Evolutionary conservation across 768 basidiomycete species (phyloP).

Genomic region (Lentinus brumalis): DNA sequence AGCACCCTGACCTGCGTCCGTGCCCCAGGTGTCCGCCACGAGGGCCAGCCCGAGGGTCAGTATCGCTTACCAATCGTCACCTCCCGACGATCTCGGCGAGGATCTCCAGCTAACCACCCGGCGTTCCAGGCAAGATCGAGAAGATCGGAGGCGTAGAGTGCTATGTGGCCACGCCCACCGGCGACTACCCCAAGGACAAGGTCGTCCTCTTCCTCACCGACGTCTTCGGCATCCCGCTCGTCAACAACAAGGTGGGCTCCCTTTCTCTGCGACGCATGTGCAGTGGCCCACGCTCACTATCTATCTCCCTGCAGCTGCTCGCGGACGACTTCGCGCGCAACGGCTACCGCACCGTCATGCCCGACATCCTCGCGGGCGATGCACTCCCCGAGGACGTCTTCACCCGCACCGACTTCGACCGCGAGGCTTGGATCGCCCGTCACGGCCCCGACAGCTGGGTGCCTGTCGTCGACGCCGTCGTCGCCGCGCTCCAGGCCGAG

Average conservation of each 20-base stretch:
- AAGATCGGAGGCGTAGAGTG: slow-evolving; percentile 40
- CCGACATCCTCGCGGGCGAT: slow-evolving; percentile 31
- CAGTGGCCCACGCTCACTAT: not conserved
- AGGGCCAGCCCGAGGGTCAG: slow-evolving; percentile 25
- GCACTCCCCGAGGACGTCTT: slow-evolving; percentile 16
- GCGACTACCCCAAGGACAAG: slow-evolving; percentile 37
- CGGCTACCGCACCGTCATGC: slow-evolving; percentile 31
- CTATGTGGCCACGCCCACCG: slow-evolving; percentile 44
- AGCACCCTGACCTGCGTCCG: not conserved
- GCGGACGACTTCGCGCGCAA: slow-evolving; percentile 36
- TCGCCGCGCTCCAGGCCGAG: slow-evolving; percentile 38
- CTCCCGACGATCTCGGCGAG: not conserved
- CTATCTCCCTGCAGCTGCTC: slow-evolving; percentile 23
- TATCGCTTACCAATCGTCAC: not conserved
- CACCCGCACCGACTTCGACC: slow-evolving; percentile 27
- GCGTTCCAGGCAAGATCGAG: slow-evolving; percentile 36
- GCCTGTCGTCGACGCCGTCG: slow-evolving; percentile 38
- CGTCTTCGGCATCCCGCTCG: slow-evolving; percentile 30
- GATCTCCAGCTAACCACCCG: not conserved
- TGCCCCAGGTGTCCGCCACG: slow-evolving; percentile 22
- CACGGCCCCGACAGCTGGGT: slow-evolving; percentile 37
- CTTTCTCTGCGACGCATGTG: not conserved
- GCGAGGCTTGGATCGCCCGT: slow-evolving; percentile 35
- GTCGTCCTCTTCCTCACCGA: slow-evolving; percentile 43
- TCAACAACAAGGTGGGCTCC: slow-evolving; percentile 31